A percentile compares a stretch with the other conserved stretches of the same genome.
Conservation (phyloP, 2,329 filamentous ascomycete species). For the Fusarium redolens region DNA sequence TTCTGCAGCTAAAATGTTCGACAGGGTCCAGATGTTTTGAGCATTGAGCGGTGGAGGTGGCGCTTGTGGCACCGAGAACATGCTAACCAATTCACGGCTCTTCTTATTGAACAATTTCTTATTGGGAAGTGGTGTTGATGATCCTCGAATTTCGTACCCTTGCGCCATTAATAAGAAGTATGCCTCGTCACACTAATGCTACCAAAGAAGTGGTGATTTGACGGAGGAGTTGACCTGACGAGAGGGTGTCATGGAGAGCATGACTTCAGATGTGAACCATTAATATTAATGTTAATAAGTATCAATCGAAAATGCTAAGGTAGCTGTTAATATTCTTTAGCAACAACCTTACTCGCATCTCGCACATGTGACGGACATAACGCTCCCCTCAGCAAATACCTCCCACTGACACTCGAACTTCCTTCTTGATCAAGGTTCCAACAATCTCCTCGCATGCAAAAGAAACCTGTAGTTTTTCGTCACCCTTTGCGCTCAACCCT, state of each 20-base stretch:
- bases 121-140: background rate
- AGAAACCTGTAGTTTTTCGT: conserved; percentile 71
- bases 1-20: conserved; percentile 14
- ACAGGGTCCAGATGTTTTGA: background rate
- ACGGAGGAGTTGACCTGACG: background rate
- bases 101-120: background rate
- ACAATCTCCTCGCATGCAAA: conserved; percentile 90
- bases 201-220: background rate
- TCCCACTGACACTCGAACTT: conserved; percentile 29
- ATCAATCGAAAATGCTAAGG: background rate
- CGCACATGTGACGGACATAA: background rate
- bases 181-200: conserved; percentile 12
- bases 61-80: background rate
- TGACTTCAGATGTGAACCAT: background rate
- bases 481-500: conserved; percentile 62
- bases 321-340: background rate
- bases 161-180: background rate
- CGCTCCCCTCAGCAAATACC: background rate
- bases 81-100: background rate
- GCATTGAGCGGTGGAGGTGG: conserved; percentile 22
- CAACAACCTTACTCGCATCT: background rate
- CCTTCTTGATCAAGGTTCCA: conserved; percentile 60
- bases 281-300: background rate
- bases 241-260: background rate
- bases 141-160: background rate